These are phyloP conservation scores for Ceratocystis ficicola DNA, from an alignment of 2,329 filamentous ascomycete species.

Conservation along the genomic window DNA sequence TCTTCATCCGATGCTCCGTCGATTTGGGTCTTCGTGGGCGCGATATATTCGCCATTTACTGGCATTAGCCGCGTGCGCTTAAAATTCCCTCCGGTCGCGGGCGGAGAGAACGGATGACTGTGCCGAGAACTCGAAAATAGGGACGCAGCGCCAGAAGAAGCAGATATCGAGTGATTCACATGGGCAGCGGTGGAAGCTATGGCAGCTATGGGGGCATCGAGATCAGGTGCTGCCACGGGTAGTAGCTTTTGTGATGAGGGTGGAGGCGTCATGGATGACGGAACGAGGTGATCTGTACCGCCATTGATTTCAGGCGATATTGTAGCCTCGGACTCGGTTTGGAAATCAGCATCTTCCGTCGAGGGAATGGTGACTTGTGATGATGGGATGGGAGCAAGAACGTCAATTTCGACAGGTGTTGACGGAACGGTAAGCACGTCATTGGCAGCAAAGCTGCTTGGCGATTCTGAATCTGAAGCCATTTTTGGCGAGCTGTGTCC, in stretches of 20 bases:
- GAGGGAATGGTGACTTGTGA: slow-evolving; percentile 46
- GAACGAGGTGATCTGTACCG: slow-evolving; percentile 36
- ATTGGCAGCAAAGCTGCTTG: not conserved
- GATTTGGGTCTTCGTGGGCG: slow-evolving; percentile 40
- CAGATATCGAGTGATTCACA: slow-evolving; percentile 4
- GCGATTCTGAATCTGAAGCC: slow-evolving; percentile 15
- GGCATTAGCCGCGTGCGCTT: slow-evolving; percentile 22
- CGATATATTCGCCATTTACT: slow-evolving; percentile 33
- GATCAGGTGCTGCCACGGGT: slow-evolving; percentile 12
- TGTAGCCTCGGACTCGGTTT: slow-evolving; percentile 37
- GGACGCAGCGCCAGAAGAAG: slow-evolving; percentile 27
- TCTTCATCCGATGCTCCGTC: slow-evolving; percentile 43
- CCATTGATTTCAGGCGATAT: slow-evolving; percentile 42
- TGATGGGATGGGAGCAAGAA: not conserved
- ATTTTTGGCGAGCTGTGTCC: not conserved
- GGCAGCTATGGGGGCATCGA: not conserved
- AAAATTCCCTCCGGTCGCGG: slow-evolving; percentile 32
- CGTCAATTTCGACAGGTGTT: slow-evolving; percentile 14
- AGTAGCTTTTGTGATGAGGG: slow-evolving; percentile 34
- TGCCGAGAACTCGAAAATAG: slow-evolving; percentile 32
- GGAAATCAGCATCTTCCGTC: slow-evolving; percentile 43
- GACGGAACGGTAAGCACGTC: slow-evolving; percentile 8
- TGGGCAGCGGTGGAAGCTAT: not conserved
- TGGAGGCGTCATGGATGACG: slow-evolving; percentile 47
- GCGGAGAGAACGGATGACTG: slow-evolving; percentile 42